A percentile compares a stretch with the other conserved stretches of the same genome.
Conservation (phyloP, 2,329 filamentous ascomycete genomes). For the Davidsoniella eucalypti region DNA sequence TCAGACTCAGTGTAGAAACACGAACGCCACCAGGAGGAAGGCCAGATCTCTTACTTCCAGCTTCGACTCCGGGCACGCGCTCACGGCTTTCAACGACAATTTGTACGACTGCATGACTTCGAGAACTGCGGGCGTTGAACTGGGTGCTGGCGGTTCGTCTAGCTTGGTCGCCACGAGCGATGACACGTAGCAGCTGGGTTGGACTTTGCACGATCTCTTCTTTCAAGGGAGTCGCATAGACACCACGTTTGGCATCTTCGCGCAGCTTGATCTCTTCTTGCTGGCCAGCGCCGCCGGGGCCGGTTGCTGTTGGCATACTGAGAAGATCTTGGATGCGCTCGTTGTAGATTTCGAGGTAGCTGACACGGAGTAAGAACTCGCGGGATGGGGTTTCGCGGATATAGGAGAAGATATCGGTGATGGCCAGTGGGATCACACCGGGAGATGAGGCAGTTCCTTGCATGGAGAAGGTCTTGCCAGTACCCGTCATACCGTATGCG, state of each 20-base stretch:
- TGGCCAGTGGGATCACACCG: slow-evolving; percentile 89
- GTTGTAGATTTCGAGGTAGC: slow-evolving; percentile 98
- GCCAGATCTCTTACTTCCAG: slow-evolving; percentile 49
- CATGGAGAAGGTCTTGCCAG: slow-evolving; percentile 98
- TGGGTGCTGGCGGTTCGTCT: slow-evolving; percentile 86
- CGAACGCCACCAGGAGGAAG: slow-evolving; percentile 75
- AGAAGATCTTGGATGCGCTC: slow-evolving; percentile 92
- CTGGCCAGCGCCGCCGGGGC: slow-evolving; percentile 33
- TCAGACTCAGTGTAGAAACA: slow-evolving; percentile 86
- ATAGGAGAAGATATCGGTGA: slow-evolving; percentile 98
- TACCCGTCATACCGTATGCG: slow-evolving; percentile 99
- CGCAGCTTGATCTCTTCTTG: slow-evolving; percentile 95
- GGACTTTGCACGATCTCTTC: slow-evolving; percentile 98
- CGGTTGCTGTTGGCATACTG: slow-evolving; percentile 49
- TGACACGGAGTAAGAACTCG: slow-evolving; percentile 88
- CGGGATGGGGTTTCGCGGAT: slow-evolving; percentile 91
- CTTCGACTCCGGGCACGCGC: slow-evolving; percentile 44
- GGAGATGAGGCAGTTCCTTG: slow-evolving; percentile 91
- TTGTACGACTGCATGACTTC: slow-evolving; percentile 95
- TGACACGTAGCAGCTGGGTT: slow-evolving; percentile 84
- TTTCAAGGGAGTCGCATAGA: slow-evolving; percentile 90
- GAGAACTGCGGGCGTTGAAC: slow-evolving; percentile 90
- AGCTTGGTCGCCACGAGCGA: slow-evolving; percentile 83
- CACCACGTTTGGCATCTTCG: slow-evolving; percentile 88
- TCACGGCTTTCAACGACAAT: slow-evolving; percentile 96